A percentile compares a stretch with the other conserved stretches of the same genome.
Conservation (phyloP, 108 stramenopile genomes). For the Discostella stelligeroides region DNA sequence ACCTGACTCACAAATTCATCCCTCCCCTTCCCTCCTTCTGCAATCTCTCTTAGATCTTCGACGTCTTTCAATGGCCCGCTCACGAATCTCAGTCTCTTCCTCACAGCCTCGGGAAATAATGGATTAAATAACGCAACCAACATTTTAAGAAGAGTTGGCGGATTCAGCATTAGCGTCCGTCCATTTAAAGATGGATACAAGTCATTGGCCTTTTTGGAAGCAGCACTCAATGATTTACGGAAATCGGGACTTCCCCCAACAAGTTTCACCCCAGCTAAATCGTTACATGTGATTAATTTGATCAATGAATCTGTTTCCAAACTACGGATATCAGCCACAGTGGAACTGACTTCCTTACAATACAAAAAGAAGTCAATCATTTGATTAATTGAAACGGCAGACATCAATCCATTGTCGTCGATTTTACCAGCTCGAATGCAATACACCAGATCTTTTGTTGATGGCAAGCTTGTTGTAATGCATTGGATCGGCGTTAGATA, state of each 20-base stretch:
- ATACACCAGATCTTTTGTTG: slow-evolving; percentile 69
- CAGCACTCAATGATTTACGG: slow-evolving; percentile 61
- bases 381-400: slow-evolving; percentile 50
- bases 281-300: slow-evolving; percentile 72
- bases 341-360: slow-evolving; percentile 74
- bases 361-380: slow-evolving; percentile 83
- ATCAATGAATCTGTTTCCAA: slow-evolving; percentile 53
- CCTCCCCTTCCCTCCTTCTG: slow-evolving; percentile 46
- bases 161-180: slow-evolving; percentile 79
- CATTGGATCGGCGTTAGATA: slow-evolving; percentile 55
- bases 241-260: slow-evolving; percentile 67
- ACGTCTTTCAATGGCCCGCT: slow-evolving; percentile 67
- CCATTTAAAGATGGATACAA: slow-evolving; percentile 71
- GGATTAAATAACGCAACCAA: slow-evolving; percentile 84
- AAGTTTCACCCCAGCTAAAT: slow-evolving; percentile 68
- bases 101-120: slow-evolving; percentile 71
- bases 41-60: slow-evolving; percentile 55
- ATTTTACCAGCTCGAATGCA: slow-evolving; percentile 86
- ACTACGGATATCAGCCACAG: slow-evolving; percentile 67
- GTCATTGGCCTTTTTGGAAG: slow-evolving; percentile 64
- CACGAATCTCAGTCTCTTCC: slow-evolving; percentile 64
- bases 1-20: slow-evolving; percentile 58
- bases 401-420: slow-evolving; percentile 78
- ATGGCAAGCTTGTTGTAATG: slow-evolving; percentile 54
- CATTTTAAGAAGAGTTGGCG: slow-evolving; percentile 63